Conservation (phyloP, 148 eudicot genomes). For the Diospyros lotus region DNA sequence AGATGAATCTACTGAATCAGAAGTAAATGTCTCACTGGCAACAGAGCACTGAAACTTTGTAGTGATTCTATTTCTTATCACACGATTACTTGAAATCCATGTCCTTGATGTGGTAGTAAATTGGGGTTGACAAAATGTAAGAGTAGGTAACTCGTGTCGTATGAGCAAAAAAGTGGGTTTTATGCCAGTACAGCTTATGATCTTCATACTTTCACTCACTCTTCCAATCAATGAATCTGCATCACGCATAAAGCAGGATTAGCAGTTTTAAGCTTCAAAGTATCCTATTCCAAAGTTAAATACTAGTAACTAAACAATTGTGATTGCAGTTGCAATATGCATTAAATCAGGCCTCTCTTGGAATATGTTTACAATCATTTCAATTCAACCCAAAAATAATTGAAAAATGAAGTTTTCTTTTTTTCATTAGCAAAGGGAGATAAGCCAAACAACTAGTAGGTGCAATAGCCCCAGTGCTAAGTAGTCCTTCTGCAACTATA, state of each 20-base stretch:
- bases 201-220: constrained; percentile 44
- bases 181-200: constrained; percentile 39
- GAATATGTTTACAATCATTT: not conserved
- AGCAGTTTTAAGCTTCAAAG: constrained; percentile 5
- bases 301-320: not conserved
- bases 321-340: not conserved
- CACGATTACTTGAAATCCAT: constrained; percentile 22
- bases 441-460: not conserved
- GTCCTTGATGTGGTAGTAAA: constrained; percentile 27
- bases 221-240: constrained; percentile 23
- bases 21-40: constrained; percentile 36
- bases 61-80: constrained; percentile 35
- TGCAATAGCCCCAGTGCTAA: not conserved
- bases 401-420: not conserved
- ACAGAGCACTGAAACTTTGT: constrained; percentile 53
- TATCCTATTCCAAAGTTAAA: constrained; percentile 6
- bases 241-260: constrained; percentile 5
- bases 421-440: not conserved
- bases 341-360: not conserved
- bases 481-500: not conserved
- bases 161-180: constrained; percentile 51
- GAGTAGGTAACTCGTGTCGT: constrained; percentile 50
- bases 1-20: constrained; percentile 26
- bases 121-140: constrained; percentile 32
- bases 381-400: not conserved